A percentile compares a stretch with the other conserved stretches of the same genome.
phyloP scores from a whole-genome alignment of 176 grass and related monocot genomes.

The Oryza rufipogon region DNA sequence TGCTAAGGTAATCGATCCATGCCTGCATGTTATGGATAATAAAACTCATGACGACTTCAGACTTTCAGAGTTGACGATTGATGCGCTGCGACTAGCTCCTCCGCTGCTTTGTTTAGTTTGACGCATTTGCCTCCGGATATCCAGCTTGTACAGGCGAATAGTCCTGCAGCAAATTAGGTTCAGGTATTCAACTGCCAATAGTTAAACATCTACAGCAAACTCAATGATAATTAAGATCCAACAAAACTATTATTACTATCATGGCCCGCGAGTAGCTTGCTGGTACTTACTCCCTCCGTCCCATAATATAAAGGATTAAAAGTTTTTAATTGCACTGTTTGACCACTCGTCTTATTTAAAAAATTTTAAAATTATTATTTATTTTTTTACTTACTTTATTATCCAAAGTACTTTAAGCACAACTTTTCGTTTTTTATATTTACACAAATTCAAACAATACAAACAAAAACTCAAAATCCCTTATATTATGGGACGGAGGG shows the following conservation, averaged over 20 bases:
- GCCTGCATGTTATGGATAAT: neutral
- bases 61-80: neutral
- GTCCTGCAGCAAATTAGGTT: neutral
- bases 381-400: no score
- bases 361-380: no score
- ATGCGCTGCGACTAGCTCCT: neutral
- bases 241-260: neutral
- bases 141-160: neutral
- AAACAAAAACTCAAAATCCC: no score
- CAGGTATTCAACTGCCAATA: constrained; percentile 13
- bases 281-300: no score
- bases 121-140: neutral
- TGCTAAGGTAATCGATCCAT: neutral
- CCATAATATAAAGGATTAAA: no score
- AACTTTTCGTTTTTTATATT: no score
- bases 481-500: no score
- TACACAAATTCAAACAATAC: no score
- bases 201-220: neutral
- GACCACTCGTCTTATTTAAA: no score
- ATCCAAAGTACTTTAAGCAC: no score
- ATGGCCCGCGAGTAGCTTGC: no score
- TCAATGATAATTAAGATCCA: neutral
- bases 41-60: neutral
- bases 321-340: no score
- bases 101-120: neutral